Evolutionary conservation across 352 stramenopile species (phyloP).

Genomic region (Phytopythium delawarense): DNA sequence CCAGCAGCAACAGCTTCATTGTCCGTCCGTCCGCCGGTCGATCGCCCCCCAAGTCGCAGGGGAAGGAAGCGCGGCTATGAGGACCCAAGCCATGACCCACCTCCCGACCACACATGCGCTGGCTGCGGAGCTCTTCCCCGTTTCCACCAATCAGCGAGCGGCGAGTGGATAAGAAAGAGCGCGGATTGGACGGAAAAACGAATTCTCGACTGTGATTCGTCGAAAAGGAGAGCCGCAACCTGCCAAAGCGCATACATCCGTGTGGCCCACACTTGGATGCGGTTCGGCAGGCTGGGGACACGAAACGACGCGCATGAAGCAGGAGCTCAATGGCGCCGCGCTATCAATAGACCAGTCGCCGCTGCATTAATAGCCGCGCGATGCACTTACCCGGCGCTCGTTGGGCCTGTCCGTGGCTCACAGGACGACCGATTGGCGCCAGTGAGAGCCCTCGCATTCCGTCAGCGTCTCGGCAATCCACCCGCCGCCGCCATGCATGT

Average conservation of each 20-base stretch:
- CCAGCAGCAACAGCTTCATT: slow-evolving; percentile 54
- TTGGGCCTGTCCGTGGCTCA: no score
- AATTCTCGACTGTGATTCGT: neutral
- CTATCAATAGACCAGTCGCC: no score
- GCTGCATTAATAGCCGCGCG: neutral
- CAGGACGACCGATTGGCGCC: no score
- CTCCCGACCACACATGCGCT: slow-evolving; percentile 4
- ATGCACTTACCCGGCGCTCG: neutral
- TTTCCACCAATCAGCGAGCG: slow-evolving; percentile 7
- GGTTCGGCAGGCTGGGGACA: neutral
- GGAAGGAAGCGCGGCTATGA: slow-evolving; percentile 2
- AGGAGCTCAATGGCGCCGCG: neutral
- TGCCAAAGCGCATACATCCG: neutral
- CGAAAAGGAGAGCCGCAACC: neutral
- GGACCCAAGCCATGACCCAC: neutral
- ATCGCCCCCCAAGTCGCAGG: slow-evolving; percentile 15
- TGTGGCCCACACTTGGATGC: neutral
- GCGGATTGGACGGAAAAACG: neutral
- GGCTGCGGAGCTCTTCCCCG: neutral
- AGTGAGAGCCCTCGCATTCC: no score
- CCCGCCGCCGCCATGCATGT: neutral
- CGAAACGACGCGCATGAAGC: neutral
- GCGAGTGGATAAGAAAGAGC: no score
- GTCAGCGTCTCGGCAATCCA: no score
- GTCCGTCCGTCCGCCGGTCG: neutral